phyloP scores from a whole-genome alignment of 1,284 basidiomycete genomes.

The Neonothopanus nambi region DNA sequence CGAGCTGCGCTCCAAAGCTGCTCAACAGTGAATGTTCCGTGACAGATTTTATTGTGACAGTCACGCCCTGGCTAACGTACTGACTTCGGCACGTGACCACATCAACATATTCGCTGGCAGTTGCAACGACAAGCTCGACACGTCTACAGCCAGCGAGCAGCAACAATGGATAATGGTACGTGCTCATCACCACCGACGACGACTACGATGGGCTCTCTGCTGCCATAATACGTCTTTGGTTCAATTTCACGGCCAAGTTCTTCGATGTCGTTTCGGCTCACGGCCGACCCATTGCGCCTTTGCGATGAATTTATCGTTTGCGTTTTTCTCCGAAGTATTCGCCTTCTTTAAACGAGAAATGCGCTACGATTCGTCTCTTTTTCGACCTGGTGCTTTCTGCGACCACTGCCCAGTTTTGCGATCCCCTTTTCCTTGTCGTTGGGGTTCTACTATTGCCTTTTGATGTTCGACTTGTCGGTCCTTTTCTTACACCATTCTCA shows the following conservation, averaged over 20 bases:
- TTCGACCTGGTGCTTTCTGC: conserved; percentile 11
- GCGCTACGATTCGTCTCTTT: background rate
- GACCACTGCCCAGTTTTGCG: background rate
- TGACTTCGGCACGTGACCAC: too few relatives aligned
- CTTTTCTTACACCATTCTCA: conserved; percentile 32
- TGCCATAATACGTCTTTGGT: conserved; percentile 33
- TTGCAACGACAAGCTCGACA: background rate
- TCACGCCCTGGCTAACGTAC: too few relatives aligned
- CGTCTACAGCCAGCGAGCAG: conserved; percentile 1
- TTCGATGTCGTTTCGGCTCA: conserved; percentile 30
- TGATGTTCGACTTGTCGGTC: background rate
- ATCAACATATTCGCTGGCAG: background rate
- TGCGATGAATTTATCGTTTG: conserved; percentile 8
- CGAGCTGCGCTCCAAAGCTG: too few relatives aligned
- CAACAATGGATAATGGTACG: conserved; percentile 82
- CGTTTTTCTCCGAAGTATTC: conserved; percentile 8
- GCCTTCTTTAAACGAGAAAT: background rate
- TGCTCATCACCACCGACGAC: conserved; percentile 63
- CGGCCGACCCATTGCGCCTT: conserved; percentile 28
- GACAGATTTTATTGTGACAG: too few relatives aligned
- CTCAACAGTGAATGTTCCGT: too few relatives aligned
- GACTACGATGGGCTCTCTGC: conserved; percentile 39
- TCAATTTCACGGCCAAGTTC: conserved; percentile 13
- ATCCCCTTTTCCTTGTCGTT: conserved; percentile 7
- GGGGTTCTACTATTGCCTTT: conserved; percentile 1